phyloP scores from a whole-genome alignment of 768 basidiomycete species.

The Lactarius psammicola region DNA sequence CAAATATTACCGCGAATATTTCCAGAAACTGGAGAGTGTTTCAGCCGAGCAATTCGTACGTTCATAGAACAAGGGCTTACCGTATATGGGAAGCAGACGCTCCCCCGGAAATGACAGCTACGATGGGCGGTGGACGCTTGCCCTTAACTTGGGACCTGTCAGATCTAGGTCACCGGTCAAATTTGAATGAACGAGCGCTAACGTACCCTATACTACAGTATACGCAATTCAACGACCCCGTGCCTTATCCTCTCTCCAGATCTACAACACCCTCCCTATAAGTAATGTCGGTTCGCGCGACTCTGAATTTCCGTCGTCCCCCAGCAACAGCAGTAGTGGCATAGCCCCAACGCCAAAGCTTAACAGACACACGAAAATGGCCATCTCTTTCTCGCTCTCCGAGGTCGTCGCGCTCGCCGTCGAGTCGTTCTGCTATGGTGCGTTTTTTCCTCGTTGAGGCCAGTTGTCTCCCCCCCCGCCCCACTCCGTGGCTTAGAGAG shows the following conservation, averaged over 20 bases:
- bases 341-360: neutral
- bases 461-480: too few species aligned
- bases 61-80: constrained; percentile 18
- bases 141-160: constrained; percentile 8
- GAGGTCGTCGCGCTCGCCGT: constrained; percentile 25
- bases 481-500: neutral
- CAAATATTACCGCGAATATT: neutral
- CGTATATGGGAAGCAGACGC: constrained; percentile 8
- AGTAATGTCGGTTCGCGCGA: neutral
- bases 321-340: constrained; percentile 1
- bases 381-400: constrained; percentile 24
- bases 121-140: neutral
- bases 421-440: constrained; percentile 26
- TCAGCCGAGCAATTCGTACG: neutral
- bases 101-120: constrained; percentile 20
- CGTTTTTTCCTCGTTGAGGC: too few species aligned
- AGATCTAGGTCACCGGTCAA: constrained; percentile 5
- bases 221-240: neutral
- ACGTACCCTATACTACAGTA: neutral
- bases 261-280: neutral
- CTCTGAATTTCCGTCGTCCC: neutral
- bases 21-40: neutral
- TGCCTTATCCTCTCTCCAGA: constrained; percentile 15
- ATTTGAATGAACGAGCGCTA: constrained; percentile 11
- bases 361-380: constrained; percentile 10